phyloP scores from a whole-genome alignment of 2,329 filamentous ascomycete genomes.

The Botrytis squamosa region DNA sequence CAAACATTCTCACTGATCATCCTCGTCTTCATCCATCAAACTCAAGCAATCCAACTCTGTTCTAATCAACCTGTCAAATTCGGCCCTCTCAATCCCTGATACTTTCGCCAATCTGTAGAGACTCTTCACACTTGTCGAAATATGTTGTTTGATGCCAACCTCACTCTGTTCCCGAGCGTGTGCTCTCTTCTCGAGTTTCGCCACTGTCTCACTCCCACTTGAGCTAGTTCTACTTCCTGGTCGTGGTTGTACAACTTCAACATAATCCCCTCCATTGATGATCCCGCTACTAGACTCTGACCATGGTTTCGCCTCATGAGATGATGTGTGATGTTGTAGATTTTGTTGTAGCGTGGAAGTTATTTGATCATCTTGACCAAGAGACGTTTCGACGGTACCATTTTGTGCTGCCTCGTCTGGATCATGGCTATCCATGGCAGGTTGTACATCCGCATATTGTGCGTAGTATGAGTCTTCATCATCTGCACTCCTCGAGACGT shows the following conservation, averaged over 20 bases:
- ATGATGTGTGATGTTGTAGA: constrained; percentile 25
- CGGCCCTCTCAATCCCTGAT: constrained; percentile 69
- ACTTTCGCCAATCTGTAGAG: constrained; percentile 68
- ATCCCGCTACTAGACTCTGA: constrained; percentile 19
- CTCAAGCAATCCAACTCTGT: constrained; percentile 69
- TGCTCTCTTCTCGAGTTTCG: constrained; percentile 49
- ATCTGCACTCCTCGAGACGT: constrained; percentile 34
- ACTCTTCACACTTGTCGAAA: constrained; percentile 74
- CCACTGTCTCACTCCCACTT: constrained; percentile 57
- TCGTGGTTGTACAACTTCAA: constrained; percentile 52
- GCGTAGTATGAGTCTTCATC: constrained; percentile 73
- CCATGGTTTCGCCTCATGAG: constrained; percentile 11
- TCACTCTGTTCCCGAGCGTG: constrained; percentile 63
- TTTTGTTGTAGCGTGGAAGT: constrained; percentile 34
- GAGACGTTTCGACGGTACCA: constrained; percentile 45
- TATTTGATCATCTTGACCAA: constrained; percentile 45
- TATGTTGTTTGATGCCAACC: constrained; percentile 74
- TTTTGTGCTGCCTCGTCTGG: constrained; percentile 63
- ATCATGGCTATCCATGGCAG: constrained; percentile 77
- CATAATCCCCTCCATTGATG: constrained; percentile 35
- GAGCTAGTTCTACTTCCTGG: constrained; percentile 59
- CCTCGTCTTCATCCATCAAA: constrained; percentile 59
- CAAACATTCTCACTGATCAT: constrained; percentile 22
- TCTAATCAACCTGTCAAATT: constrained; percentile 71
- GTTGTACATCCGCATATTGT: constrained; percentile 75